These are phyloP conservation scores for Casaregolazyma suthepensis DNA, from an alignment of 1,139 yeast genomes.

Conservation along the genomic window DNA sequence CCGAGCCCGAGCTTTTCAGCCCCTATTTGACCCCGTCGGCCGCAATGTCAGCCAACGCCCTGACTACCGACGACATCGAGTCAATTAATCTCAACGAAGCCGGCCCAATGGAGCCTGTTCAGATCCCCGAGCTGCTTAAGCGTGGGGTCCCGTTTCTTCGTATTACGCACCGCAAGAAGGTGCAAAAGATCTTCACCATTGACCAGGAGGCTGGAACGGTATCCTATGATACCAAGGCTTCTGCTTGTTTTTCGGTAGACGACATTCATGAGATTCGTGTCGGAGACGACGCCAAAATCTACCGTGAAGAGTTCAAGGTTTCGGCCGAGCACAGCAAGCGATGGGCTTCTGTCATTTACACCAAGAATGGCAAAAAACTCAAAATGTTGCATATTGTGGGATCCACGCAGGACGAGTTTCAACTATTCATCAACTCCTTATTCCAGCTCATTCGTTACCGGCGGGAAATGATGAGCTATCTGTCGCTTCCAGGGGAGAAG, in stretches of 20 bases:
- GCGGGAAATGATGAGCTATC: slow-evolving; percentile 47
- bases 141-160: slow-evolving; percentile 45
- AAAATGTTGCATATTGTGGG: slow-evolving; percentile 75
- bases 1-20: slow-evolving; percentile 1
- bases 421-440: slow-evolving; percentile 45
- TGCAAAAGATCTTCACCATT: slow-evolving; percentile 44
- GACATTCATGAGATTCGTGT: slow-evolving; percentile 62
- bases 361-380: slow-evolving; percentile 40
- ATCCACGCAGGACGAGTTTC: slow-evolving; percentile 54
- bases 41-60: background rate
- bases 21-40: background rate
- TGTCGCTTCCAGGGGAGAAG: slow-evolving; percentile 48
- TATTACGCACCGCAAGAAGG: slow-evolving; percentile 63
- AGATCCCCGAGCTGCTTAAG: slow-evolving; percentile 32
- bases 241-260: slow-evolving; percentile 56
- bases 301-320: slow-evolving; percentile 75
- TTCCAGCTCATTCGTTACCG: slow-evolving; percentile 43
- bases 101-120: background rate
- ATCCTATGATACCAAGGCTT: slow-evolving; percentile 46
- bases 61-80: background rate
- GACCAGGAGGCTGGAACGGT: slow-evolving; percentile 42
- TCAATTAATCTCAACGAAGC: background rate
- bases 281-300: slow-evolving; percentile 69
- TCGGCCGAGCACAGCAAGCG: slow-evolving; percentile 56
- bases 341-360: slow-evolving; percentile 80